phyloP scores from a whole-genome alignment of 352 stramenopile genomes.

The Phytophthora podocarpi region DNA sequence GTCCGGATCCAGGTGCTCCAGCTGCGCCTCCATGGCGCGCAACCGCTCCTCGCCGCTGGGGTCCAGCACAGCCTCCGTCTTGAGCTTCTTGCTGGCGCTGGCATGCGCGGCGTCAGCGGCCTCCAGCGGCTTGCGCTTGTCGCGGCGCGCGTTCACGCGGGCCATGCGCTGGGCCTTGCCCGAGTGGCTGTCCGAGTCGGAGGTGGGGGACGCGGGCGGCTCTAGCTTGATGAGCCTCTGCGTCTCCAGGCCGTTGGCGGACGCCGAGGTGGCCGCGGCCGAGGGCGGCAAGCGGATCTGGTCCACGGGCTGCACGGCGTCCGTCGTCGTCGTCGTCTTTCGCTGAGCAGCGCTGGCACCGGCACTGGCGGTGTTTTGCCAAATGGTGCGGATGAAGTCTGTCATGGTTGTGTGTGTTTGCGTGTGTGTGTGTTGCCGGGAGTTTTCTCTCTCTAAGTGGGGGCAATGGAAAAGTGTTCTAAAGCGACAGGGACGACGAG shows the following conservation, averaged over 20 bases:
- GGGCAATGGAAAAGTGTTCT: slow-evolving; percentile 18
- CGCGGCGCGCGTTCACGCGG: slow-evolving; percentile 69
- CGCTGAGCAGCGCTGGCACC: slow-evolving; percentile 3
- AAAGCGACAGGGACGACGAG: slow-evolving; percentile 27
- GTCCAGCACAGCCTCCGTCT: slow-evolving; percentile 67
- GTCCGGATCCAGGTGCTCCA: slow-evolving; percentile 83
- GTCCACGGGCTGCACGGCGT: slow-evolving; percentile 51
- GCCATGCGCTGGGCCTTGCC: slow-evolving; percentile 73
- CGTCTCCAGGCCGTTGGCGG: slow-evolving; percentile 5
- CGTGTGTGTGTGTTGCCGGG: slow-evolving; percentile 9
- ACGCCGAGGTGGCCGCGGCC: slow-evolving; percentile 23
- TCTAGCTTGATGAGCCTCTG: slow-evolving; percentile 71
- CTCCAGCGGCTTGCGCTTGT: slow-evolving; percentile 74
- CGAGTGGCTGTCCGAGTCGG: slow-evolving; percentile 21
- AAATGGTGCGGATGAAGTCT: slow-evolving; percentile 80
- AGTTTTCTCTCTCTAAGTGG: neutral
- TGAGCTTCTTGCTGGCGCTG: slow-evolving; percentile 72
- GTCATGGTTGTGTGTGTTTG: slow-evolving; percentile 62
- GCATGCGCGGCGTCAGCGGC: neutral
- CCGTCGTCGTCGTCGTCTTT: slow-evolving; percentile 29
- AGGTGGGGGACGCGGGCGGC: slow-evolving; percentile 19
- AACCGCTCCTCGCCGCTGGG: slow-evolving; percentile 77
- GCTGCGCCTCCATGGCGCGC: slow-evolving; percentile 82
- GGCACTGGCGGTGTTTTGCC: slow-evolving; percentile 35
- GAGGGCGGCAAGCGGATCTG: slow-evolving; percentile 62